phyloP scores from a whole-genome alignment of 345 rosid species.

The Capsella bursapastoris region DNA sequence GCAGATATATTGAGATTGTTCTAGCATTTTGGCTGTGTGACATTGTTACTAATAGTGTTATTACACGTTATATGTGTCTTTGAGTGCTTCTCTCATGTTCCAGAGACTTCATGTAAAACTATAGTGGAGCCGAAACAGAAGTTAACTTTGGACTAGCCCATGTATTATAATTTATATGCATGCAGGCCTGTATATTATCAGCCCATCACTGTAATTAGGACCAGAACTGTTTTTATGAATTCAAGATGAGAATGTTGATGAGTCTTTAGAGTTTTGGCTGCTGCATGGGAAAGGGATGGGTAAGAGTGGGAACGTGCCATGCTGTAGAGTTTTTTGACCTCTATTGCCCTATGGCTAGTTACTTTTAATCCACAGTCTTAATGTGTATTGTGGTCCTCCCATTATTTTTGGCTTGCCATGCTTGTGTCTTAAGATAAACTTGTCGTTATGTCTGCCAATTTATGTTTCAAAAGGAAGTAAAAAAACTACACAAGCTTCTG shows the following conservation, averaged over 20 bases:
- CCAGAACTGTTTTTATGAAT: neutral
- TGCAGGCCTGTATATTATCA: constrained; percentile 18
- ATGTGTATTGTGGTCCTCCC: constrained; percentile 42
- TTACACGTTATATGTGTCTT: constrained; percentile 36
- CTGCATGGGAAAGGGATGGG: constrained; percentile 47
- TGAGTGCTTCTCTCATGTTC: constrained; percentile 39
- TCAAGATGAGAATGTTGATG: no score
- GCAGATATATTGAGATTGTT: constrained; percentile 43
- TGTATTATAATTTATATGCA: constrained; percentile 6
- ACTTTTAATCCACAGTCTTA: constrained; percentile 17
- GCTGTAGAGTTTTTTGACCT: constrained; percentile 27
- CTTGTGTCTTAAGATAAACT: constrained; percentile 32
- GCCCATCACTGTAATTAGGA: constrained; percentile 22
- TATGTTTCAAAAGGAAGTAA: constrained; percentile 15
- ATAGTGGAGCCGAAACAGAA: neutral
- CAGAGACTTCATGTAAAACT: constrained; percentile 37
- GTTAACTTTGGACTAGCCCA: constrained; percentile 15
- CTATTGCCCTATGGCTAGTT: constrained; percentile 33
- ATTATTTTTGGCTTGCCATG: constrained; percentile 41
- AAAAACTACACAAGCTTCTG: constrained; percentile 22
- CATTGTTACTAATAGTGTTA: constrained; percentile 1
- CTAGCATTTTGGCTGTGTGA: constrained; percentile 34
- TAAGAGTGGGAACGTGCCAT: constrained; percentile 30
- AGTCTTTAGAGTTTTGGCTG: constrained; percentile 35
- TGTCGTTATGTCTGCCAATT: constrained; percentile 33